These are phyloP conservation scores for Annulohypoxylon stygium DNA, from an alignment of 495 filamentous ascomycete species.

Conservation along the genomic window DNA sequence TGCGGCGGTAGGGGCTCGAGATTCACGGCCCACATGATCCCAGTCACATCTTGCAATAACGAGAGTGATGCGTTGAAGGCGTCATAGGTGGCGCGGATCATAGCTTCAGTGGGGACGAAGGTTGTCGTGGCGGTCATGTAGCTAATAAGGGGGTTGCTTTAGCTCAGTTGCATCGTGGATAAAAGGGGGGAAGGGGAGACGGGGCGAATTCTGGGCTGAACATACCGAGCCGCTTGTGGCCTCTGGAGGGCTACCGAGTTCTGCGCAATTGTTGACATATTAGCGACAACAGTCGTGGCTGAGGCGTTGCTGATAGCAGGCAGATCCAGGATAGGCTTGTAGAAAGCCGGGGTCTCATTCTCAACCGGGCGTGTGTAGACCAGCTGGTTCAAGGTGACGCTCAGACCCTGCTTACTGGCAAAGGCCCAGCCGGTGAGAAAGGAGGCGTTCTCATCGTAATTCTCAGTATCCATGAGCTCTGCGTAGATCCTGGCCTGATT, in stretches of 20 bases:
- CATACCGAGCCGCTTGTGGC: conserved; percentile 12
- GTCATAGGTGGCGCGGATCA: conserved; percentile 31
- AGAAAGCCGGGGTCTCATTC: conserved; percentile 11
- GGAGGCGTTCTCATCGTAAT: conserved; percentile 29
- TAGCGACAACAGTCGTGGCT: background rate
- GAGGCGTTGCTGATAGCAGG: background rate
- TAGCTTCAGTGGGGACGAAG: conserved; percentile 16
- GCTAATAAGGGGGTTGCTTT: conserved; percentile 11
- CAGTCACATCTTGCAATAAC: background rate
- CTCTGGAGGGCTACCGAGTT: background rate
- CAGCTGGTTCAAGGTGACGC: conserved; percentile 23
- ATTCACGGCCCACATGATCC: conserved; percentile 41
- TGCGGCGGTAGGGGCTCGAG: conserved; percentile 60
- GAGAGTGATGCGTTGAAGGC: conserved; percentile 34
- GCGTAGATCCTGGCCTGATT: conserved; percentile 24
- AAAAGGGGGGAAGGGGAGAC: background rate
- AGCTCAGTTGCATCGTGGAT: background rate
- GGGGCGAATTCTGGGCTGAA: background rate
- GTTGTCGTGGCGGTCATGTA: conserved; percentile 19
- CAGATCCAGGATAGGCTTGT: background rate
- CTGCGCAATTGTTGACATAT: conserved; percentile 12
- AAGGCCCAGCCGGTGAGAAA: conserved; percentile 20
- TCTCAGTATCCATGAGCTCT: conserved; percentile 37
- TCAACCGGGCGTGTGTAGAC: conserved; percentile 31
- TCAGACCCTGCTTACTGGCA: background rate